Evolutionary conservation across 2,329 filamentous ascomycete genomes (phyloP).

Genomic region (Byssothecium circinans): DNA sequence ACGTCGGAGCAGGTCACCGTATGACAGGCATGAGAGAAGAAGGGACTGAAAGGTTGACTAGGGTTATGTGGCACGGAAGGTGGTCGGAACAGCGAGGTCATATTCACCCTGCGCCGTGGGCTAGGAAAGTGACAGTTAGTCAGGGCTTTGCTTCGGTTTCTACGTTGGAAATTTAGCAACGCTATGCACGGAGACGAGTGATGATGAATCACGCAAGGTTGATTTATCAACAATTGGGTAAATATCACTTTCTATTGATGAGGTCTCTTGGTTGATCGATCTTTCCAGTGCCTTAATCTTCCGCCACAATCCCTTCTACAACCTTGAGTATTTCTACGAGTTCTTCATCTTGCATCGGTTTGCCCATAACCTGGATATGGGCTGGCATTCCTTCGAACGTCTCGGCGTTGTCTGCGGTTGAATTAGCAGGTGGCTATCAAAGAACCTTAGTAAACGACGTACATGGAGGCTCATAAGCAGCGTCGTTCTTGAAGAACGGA

Average conservation of each 20-base stretch:
- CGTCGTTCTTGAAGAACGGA: constrained; percentile 30
- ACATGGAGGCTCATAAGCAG: constrained; percentile 42
- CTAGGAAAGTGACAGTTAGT: no score
- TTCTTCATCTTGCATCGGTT: constrained; percentile 54
- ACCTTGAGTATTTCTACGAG: constrained; percentile 40
- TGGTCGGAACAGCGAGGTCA: no score
- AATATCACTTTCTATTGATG: neutral
- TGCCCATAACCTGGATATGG: constrained; percentile 52
- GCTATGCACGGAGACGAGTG: no score
- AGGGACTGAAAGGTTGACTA: constrained; percentile 6
- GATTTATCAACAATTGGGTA: neutral
- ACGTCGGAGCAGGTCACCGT: constrained; percentile 24
- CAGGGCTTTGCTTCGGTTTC: no score
- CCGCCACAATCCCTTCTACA: constrained; percentile 25
- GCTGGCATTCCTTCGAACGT: constrained; percentile 49
- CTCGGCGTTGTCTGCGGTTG: constrained; percentile 45
- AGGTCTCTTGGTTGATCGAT: neutral
- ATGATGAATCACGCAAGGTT: neutral
- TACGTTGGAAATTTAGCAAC: no score
- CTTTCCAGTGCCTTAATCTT: neutral
- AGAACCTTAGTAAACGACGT: constrained; percentile 15
- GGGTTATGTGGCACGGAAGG: neutral
- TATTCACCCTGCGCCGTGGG: no score
- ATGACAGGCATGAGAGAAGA: constrained; percentile 15
- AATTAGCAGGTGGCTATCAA: neutral